Base-by-base conservation (phyloP, 352 stramenopile species). In the Phytopythium litorale region DNA sequence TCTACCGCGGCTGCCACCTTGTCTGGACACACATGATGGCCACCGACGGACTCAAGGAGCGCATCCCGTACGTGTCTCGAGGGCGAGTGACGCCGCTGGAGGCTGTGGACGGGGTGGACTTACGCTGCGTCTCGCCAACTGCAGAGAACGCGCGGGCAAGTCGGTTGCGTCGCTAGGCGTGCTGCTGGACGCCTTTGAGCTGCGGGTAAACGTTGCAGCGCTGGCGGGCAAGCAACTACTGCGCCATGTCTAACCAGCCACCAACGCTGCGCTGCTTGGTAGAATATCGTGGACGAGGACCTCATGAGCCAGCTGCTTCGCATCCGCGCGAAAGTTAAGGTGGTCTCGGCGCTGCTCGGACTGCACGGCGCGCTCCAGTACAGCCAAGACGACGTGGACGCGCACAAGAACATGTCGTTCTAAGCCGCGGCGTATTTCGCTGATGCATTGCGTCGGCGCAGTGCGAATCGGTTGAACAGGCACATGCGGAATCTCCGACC, bases 331-430 rank as follows among this genome's bases (percentile, higher is more conserved):
- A 94, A 94, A 58, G 91, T 92, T 60, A 94, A 94, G 53, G 72
- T 92, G 30, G 87, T 92, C 53, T 86, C 73, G 21, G 71, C 81
- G 33, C 73, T 89, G 48, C 53, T 88, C 19, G 78, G 79, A 0
- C 56, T 90, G 50, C 80, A 80, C 45, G 62, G 71, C 30, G 67
- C 60, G 7, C 69, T 94, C 40, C 76, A 90, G 38, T 94, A 89
- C 72, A 92, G 70, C 54, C 62, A 83, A 23, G 74, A 86, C 28
- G 78, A 91, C 51, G 70, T 88, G 16, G 62, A 87, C 45, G 81
- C 81, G 25, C 85, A 94, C 67, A 92, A 92, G 67, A 87, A 92
- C 65, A 92, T 94, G 85, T 92, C 82, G 3, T 94, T 94, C 58
- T 94, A 38, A 73, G 38, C 1, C 37, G 25, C 23, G 19, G 3